Percentiles rank a stretch among this genome's conserved stretches.
phyloP scores from a whole-genome alignment of 495 filamentous ascomycete genomes.

The Tuber aestivum region DNA sequence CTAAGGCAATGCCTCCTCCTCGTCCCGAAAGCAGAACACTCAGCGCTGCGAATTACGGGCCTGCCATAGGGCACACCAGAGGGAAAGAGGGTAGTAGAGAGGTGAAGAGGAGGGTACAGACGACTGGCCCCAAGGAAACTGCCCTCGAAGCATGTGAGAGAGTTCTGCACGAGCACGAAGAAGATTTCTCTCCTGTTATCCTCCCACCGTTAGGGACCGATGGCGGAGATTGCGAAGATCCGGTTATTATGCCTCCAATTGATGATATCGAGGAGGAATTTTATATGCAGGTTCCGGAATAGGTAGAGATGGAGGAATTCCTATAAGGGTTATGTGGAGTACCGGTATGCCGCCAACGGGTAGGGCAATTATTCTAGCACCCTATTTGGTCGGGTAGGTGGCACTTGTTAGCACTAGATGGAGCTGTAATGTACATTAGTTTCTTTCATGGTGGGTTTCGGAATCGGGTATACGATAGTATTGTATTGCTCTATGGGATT shows the following conservation, averaged over 20 bases:
- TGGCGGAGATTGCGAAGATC: constrained; percentile 19
- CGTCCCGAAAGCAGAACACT: constrained; percentile 21
- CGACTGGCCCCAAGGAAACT: constrained; percentile 24
- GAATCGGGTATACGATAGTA: not conserved
- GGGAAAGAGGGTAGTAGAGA: constrained; percentile 25
- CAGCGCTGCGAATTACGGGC: constrained; percentile 22
- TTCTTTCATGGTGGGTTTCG: not conserved
- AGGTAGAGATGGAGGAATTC: not conserved
- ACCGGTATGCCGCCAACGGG: not conserved
- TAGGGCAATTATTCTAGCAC: not conserved
- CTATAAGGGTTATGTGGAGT: not conserved
- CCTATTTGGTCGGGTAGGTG: not conserved
- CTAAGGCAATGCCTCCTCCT: constrained; percentile 3
- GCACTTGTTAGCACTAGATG: not conserved
- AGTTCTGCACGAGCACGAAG: constrained; percentile 33
- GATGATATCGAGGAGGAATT: constrained; percentile 36
- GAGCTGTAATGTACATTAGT: not conserved
- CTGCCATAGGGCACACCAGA: constrained; percentile 29
- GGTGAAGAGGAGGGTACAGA: constrained; percentile 18
- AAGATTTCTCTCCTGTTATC: constrained; percentile 6
- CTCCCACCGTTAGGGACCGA: constrained; percentile 1
- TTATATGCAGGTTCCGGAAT: constrained; percentile 28
- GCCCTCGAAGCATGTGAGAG: constrained; percentile 36
- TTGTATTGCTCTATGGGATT: not conserved
- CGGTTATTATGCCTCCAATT: constrained; percentile 9